Base-by-base conservation (phyloP, 106 monocot species). In the Phalaenopsis aphrodite region DNA sequence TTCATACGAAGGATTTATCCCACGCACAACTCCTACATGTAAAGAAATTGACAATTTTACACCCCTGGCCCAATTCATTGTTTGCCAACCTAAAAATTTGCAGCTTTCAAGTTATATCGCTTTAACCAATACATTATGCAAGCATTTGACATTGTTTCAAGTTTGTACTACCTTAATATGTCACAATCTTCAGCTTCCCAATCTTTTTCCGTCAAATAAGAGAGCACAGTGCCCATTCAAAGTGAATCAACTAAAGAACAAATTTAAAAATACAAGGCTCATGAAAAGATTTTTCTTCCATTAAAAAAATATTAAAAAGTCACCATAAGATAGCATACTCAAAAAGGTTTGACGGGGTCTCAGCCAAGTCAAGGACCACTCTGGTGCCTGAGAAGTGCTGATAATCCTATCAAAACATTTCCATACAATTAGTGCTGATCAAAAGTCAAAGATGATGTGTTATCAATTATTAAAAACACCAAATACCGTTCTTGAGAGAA, bases 371-470 rank as follows among this genome's bases (percentile, higher is more conserved):
- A 82, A 94, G 90, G 79, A 86, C 90, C 49, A 98, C 92, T 82
- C 97, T 88, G 45, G 97, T 98, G 21, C 97, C 97, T 49, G 97
- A 98, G 81, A 94, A 98, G 82, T 98, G 97, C 77, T 98, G 97
- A 89, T 92, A 98, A 79, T 92, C 90, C 97, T 97, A 79, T 23
- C 73, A 88, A 75, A 71, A 18, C 17, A n/a, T 19, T 17, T 15
- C 43, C 37, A 75, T 16, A 75, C 45, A 18, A 73, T 73, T 73
- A 75, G 5, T 72, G 74, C 48, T 75, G 42, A 66, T 39, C 18
- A 7, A 77, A 67, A 55, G 3, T 38, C 21, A 36, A 58, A 43
- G 23, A 83, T 49, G n/a, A 14, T 11, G 79, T 10, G n/a, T 56
- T 49, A 48, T 47, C 24, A 56, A 79, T 49, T 21, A 16, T 18